A percentile compares a stretch with the other conserved stretches of the same genome.
Evolutionary conservation across 345 rosid species (phyloP).

Genomic region (Kernera saxatilis): DNA sequence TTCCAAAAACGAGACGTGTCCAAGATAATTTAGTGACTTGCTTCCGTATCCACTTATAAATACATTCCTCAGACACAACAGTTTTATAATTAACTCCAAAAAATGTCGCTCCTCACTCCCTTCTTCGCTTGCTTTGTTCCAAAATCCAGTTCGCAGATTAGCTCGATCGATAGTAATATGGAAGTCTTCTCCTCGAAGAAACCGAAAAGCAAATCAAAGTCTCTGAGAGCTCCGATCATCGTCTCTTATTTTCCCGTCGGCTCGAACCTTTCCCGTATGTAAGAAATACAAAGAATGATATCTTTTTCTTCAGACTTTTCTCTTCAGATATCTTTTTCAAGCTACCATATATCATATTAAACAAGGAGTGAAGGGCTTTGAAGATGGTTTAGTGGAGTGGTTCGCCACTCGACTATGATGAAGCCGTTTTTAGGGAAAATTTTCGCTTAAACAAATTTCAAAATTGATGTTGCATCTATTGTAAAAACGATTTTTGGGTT

Average conservation of each 20-base stretch:
- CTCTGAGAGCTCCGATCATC: not conserved
- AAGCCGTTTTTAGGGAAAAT: too few species aligned
- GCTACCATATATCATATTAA: too few species aligned
- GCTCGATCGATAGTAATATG: not conserved
- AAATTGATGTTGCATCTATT: too few species aligned
- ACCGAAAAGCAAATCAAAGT: not conserved
- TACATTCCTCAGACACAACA: not conserved
- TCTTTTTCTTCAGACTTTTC: too few species aligned
- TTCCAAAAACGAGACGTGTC: not conserved
- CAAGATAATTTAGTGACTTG: not conserved
- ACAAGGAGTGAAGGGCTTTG: too few species aligned
- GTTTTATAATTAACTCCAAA: not conserved
- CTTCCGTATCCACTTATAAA: not conserved
- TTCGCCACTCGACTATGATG: too few species aligned
- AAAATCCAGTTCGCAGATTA: not conserved
- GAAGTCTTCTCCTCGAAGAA: slow-evolving; percentile 1
- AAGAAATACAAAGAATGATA: not conserved
- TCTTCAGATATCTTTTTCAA: too few species aligned
- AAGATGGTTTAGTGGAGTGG: too few species aligned
- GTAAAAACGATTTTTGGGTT: too few species aligned
- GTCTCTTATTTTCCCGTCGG: not conserved
- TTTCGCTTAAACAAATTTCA: too few species aligned
- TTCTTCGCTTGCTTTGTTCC: not conserved
- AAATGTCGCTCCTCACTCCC: not conserved
- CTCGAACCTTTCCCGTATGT: not conserved